phyloP scores from a whole-genome alignment of 768 basidiomycete species.

The Suillus subalutaceus region DNA sequence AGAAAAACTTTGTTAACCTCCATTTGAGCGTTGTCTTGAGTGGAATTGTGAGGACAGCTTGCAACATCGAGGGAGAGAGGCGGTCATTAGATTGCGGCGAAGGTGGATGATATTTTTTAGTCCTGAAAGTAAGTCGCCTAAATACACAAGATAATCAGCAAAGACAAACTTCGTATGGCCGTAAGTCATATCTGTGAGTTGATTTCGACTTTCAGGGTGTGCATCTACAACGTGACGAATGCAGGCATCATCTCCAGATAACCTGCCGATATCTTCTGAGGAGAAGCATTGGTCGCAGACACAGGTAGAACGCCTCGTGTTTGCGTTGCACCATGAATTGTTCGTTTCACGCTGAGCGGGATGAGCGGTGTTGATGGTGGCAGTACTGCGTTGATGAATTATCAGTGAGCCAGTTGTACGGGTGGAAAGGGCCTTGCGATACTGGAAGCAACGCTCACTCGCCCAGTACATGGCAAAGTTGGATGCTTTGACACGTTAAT shows the following conservation, averaged over 20 bases:
- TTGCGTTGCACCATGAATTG: conserved; percentile 74
- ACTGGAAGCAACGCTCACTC: conserved; percentile 51
- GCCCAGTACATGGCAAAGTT: conserved; percentile 57
- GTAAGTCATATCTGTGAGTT: conserved; percentile 23
- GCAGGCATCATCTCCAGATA: conserved; percentile 96
- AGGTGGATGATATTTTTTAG: conserved; percentile 60
- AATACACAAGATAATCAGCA: not conserved
- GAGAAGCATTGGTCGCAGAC: conserved; percentile 57
- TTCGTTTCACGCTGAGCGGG: conserved; percentile 64
- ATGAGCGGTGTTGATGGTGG: conserved; percentile 43
- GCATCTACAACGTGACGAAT: conserved; percentile 85
- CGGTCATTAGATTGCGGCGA: conserved; percentile 20
- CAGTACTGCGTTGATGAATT: conserved; percentile 32
- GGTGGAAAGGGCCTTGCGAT: conserved; percentile 46
- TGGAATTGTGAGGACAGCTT: conserved; percentile 72
- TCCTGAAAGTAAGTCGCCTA: conserved; percentile 67
- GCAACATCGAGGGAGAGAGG: conserved; percentile 64
- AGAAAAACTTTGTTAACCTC: conserved; percentile 84
- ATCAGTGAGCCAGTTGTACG: conserved; percentile 5
- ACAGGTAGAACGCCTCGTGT: conserved; percentile 76
- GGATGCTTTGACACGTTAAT: not conserved
- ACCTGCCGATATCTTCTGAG: conserved; percentile 46
- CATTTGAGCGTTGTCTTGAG: conserved; percentile 64
- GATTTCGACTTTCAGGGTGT: conserved; percentile 63
- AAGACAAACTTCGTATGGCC: not conserved